Evolutionary conservation across 2,329 filamentous ascomycete species (phyloP), one percentile per base, ranked within the genome.

Genomic region (Lasiodiplodia hormozganensis): DNA sequence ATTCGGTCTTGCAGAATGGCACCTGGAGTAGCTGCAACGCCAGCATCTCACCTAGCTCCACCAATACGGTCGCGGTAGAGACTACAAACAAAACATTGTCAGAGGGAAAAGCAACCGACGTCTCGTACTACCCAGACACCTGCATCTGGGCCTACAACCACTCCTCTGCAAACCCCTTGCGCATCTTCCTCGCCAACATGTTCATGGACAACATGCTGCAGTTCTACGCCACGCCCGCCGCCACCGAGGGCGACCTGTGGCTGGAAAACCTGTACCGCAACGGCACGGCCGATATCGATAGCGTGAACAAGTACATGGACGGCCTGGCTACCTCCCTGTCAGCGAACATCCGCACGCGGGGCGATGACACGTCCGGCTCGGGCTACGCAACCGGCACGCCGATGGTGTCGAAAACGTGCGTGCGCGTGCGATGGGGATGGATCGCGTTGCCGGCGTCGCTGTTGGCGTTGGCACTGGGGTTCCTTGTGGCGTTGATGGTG

Each of bases 351-450:
- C 57, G 57, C 7, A 21, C 38, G 16, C 38, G 38, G 16, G 57
- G 57, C 7, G 31, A 34, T 10, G 57, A 49, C 1, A 49, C 40
- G 10, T 16, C 3, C 23, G 31, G 25, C 7, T 14, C 12, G 0
- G 40, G 40, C 3, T 49, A 49, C 10, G 40, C 40, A 3, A 12
- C 23, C 1, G 57, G 57, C 16, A 62, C 57, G 25, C 57, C 57
- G 25, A 14, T 62, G 40, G 57, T 16, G 4, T 49, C 57, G 14
- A 47, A 21, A 23, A 62, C 57, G 6, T 62, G 57, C 38, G 47
- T 62, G 7, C 40, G 57, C 7, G 57, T 62, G 38, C 57, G 57
- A 3, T 62, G 57, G 57, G 38, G 8, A 16, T 62, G 57, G 57
- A 12, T 62, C 25, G 57, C 57, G 1, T 40, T 62, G 16, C 57